A percentile compares a stretch with the other conserved stretches of the same genome.
These are phyloP conservation scores for Podospora tetraspora DNA, from an alignment of 495 filamentous ascomycete genomes.

Conservation along the genomic window DNA sequence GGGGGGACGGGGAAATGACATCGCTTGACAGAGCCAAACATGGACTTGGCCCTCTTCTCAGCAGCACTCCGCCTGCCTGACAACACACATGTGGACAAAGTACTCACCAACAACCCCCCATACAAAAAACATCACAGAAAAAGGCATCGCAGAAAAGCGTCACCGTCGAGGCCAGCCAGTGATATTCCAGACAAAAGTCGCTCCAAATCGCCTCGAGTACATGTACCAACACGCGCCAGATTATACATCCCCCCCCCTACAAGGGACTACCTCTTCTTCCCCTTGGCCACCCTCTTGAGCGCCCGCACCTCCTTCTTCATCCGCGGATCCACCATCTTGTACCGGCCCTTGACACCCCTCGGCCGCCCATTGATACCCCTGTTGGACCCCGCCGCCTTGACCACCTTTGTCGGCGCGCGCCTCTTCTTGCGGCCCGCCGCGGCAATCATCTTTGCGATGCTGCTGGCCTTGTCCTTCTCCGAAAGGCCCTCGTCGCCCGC, in stretches of 20 bases:
- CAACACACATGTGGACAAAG: not conserved
- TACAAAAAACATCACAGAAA: not conserved
- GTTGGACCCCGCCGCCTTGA: constrained; percentile 82
- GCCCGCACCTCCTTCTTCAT: constrained; percentile 98
- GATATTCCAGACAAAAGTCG: not conserved
- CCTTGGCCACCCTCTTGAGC: constrained; percentile 64
- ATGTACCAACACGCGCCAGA: not conserved
- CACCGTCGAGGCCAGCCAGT: not conserved
- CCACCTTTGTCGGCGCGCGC: constrained; percentile 75
- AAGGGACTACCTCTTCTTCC: constrained; percentile 25
- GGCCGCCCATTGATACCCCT: constrained; percentile 61
- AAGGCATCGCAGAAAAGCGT: not conserved
- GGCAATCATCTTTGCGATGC: constrained; percentile 74
- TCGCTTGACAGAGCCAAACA: not conserved
- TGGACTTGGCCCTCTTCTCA: not conserved
- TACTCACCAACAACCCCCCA: not conserved
- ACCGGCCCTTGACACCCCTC: constrained; percentile 77
- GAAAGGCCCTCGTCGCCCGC: constrained; percentile 84
- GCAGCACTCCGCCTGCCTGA: not conserved
- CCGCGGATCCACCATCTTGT: constrained; percentile 96
- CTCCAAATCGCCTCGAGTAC: not conserved
- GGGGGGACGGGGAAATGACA: not conserved
- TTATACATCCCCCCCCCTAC: not conserved
- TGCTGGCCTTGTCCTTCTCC: constrained; percentile 88
- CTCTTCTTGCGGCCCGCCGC: constrained; percentile 82